A percentile compares a stretch with the other conserved stretches of the same genome.
These are phyloP conservation scores for Hawksworthiomyces lignivorus DNA, from an alignment of 2,329 filamentous ascomycete genomes.

Conservation along the genomic window DNA sequence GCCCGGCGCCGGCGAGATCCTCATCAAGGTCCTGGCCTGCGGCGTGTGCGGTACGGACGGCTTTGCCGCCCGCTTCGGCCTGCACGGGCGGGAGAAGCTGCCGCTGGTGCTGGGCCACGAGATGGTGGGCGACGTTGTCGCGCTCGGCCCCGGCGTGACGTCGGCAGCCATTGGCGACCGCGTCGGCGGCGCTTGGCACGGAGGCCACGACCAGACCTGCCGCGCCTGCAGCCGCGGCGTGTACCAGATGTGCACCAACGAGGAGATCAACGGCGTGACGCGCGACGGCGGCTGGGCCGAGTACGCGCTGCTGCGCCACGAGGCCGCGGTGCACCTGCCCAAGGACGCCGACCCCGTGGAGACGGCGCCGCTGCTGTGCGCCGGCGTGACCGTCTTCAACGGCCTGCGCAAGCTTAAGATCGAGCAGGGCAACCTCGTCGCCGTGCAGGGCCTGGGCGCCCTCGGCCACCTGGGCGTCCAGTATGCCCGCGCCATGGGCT, in stretches of 20 bases:
- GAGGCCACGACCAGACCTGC: conserved; percentile 56
- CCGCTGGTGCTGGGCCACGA: conserved; percentile 66
- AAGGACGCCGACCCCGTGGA: conserved; percentile 42
- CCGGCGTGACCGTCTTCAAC: conserved; percentile 58
- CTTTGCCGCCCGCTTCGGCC: conserved; percentile 35
- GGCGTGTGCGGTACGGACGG: conserved; percentile 63
- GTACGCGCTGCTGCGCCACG: conserved; percentile 52
- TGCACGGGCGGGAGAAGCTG: conserved; percentile 41
- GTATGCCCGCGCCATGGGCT: conserved; percentile 70
- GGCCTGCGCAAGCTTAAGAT: conserved; percentile 46
- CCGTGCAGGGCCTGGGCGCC: conserved; percentile 64
- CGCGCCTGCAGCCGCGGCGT: conserved; percentile 53
- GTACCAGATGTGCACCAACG: conserved; percentile 62
- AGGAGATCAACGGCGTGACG: conserved; percentile 55
- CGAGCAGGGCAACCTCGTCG: conserved; percentile 44
- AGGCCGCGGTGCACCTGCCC: conserved; percentile 53
- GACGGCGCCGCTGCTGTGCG: conserved; percentile 55
- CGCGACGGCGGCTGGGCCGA: conserved; percentile 61
- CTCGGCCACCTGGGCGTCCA: conserved; percentile 72
- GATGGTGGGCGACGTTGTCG: conserved; percentile 58
- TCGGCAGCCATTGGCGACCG: conserved; percentile 56
- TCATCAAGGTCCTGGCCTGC: conserved; percentile 65
- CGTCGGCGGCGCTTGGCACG: conserved; percentile 63
- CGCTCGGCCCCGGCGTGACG: conserved; percentile 48
- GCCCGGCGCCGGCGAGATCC: conserved; percentile 50